Evolutionary conservation across 495 filamentous ascomycete genomes (phyloP), one percentile per base, ranked within the genome.

Genomic region (Penicillium angulare): DNA sequence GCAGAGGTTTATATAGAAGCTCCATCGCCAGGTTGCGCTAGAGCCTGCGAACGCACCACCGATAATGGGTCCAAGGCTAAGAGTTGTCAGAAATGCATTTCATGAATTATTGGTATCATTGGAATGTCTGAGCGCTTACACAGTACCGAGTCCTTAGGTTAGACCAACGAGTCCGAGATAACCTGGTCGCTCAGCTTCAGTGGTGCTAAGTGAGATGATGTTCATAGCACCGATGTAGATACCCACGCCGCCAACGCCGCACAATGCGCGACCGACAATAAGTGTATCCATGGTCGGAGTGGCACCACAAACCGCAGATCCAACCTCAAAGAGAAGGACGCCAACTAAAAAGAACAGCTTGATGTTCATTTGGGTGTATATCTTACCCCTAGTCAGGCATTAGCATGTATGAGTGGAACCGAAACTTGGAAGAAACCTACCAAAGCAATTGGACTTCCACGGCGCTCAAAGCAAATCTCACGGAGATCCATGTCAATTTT

Each of bases 161-260:
- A 23, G 3, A 23, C 57, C 43, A 5, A 56, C 32, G 63, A 70
- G 48, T 36, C 67, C 69, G n/a, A 83, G 57, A 46, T 80, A 83
- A 7, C 59, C 57, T 0, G 69, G 70, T 0, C 79, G 68, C 55
- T 83, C 78, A 10, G 57, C 45, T 4, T 62, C 59, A 0, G 67
- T 67, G 0, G 78, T 81, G 13, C 66, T 67, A 18, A 64, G 55
- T 0, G 76, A 67, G 9, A 83, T 23, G 5, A 74, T 58, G 5
- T 63, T 75, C 60, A 83, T 66, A 3, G 63, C 51, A 13, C 79
- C 77, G 1, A 77, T 49, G 49, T 83, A 85, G 62, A 82, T 76
- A 1, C 78, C 79, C 1, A 61, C 63, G 1, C 81, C 81, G 2
- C 76, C 71, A 16, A 67, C 49, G 12, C 66, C 66, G 35, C 57